Conservation (phyloP, 2,329 filamentous ascomycete species). For the Colletotrichum tabaci region DNA sequence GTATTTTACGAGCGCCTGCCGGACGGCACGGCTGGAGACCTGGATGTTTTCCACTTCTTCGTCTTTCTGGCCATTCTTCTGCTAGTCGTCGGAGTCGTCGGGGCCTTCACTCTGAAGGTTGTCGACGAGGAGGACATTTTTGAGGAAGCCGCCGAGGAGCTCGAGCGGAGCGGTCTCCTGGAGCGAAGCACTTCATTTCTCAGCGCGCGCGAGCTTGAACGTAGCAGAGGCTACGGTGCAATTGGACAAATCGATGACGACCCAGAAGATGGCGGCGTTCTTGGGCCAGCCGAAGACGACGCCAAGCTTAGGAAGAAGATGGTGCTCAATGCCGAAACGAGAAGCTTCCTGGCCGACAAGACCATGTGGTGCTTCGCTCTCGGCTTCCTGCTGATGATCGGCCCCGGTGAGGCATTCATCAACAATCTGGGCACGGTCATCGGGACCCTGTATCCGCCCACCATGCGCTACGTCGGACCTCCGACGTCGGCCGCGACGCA, state of each 20-base stretch:
- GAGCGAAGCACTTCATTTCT: constrained; percentile 80
- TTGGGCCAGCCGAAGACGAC: constrained; percentile 58
- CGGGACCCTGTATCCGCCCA: constrained; percentile 81
- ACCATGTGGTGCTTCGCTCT: constrained; percentile 97
- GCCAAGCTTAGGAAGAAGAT: constrained; percentile 84
- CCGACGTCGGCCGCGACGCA: constrained; percentile 84
- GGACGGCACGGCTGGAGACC: constrained; percentile 74
- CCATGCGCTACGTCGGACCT: constrained; percentile 56
- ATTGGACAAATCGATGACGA: constrained; percentile 61
- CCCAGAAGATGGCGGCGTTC: constrained; percentile 58
- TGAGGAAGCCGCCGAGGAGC: constrained; percentile 88
- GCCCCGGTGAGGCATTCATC: constrained; percentile 97
- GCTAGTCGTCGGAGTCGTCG: constrained; percentile 78
- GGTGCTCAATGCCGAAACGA: constrained; percentile 92
- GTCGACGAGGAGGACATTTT: constrained; percentile 91
- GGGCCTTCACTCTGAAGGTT: constrained; percentile 81
- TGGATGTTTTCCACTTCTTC: constrained; percentile 89
- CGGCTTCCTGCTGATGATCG: constrained; percentile 93
- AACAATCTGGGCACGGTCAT: constrained; percentile 98
- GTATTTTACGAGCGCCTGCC: constrained; percentile 79
- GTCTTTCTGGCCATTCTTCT: constrained; percentile 85
- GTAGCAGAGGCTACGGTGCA: constrained; percentile 75
- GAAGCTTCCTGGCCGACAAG: constrained; percentile 84
- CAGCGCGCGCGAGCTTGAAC: constrained; percentile 51
- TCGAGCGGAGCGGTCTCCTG: constrained; percentile 90